Evolutionary conservation across 2,329 filamentous ascomycete genomes (phyloP).

Genomic region (Tolypocladium sp.): DNA sequence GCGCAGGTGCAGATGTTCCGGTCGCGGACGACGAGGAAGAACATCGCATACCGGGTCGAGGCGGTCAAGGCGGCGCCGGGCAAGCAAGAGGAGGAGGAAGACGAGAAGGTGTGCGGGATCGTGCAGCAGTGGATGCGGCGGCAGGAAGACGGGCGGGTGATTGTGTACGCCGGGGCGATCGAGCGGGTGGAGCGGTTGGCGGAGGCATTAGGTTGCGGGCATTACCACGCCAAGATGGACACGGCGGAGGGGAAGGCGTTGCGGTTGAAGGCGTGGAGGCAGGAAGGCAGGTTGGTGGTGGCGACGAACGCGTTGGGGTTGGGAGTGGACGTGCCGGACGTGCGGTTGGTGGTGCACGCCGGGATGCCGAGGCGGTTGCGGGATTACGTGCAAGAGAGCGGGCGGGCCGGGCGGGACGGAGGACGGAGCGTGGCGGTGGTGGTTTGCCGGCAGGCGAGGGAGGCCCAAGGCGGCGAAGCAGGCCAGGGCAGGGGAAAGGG

Average conservation of each 20-base stretch:
- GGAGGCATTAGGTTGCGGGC: background rate
- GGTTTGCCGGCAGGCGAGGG: background rate
- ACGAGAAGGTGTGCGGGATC: background rate
- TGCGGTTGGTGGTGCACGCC: slow-evolving; percentile 3
- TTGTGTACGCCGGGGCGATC: background rate
- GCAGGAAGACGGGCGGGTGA: background rate
- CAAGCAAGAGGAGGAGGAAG: background rate
- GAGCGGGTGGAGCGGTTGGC: background rate
- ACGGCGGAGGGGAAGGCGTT: background rate
- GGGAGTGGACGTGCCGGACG: slow-evolving; percentile 1
- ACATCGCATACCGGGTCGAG: background rate
- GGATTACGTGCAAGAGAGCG: slow-evolving; percentile 6
- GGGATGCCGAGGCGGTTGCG: slow-evolving; percentile 3
- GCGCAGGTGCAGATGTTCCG: background rate
- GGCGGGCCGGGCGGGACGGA: slow-evolving; percentile 4
- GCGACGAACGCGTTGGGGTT: slow-evolving; percentile 3
- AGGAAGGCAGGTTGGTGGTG: background rate
- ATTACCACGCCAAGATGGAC: background rate
- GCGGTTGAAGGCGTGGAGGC: background rate
- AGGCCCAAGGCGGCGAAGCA: too few relatives aligned
- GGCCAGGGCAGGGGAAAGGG: background rate
- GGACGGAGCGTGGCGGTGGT: slow-evolving; percentile 2
- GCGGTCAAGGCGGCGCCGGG: background rate
- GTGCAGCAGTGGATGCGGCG: background rate
- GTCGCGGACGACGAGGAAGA: background rate